Evolutionary conservation across 177 flowering plant species (phyloP).

Genomic region (Vitis hybrid): DNA sequence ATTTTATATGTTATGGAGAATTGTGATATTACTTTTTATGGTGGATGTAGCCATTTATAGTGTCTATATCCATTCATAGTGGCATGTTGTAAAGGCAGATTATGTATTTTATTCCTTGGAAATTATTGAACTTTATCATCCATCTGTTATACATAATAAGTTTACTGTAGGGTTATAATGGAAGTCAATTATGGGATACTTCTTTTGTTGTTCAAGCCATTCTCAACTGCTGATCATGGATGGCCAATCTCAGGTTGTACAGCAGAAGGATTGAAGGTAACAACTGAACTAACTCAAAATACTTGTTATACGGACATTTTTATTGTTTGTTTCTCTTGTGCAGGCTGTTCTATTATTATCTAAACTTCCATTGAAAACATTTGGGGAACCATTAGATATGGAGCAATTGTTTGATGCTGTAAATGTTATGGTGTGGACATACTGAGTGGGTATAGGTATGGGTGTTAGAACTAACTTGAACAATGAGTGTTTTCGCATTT

Average conservation of each 20-base stretch:
- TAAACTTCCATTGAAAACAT: conserved; percentile 37
- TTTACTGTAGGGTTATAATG: conserved; percentile 46
- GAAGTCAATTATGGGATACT: conserved; percentile 57
- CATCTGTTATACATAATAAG: background rate
- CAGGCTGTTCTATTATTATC: conserved; percentile 19
- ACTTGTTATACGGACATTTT: background rate
- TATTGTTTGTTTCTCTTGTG: conserved; percentile 1
- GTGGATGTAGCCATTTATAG: background rate
- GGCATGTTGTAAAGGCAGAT: background rate
- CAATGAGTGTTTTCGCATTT: too few relatives aligned
- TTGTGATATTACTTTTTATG: too few relatives aligned
- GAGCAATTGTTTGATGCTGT: conserved; percentile 52
- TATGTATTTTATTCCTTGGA: background rate
- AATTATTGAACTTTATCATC: background rate
- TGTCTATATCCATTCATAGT: background rate
- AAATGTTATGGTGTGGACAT: conserved; percentile 34
- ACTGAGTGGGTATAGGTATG: too few relatives aligned
- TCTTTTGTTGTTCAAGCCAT: conserved; percentile 54
- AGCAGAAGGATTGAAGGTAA: conserved; percentile 70
- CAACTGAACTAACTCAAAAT: background rate
- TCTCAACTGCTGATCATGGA: conserved; percentile 78
- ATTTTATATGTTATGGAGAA: background rate
- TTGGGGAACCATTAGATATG: conserved; percentile 47
- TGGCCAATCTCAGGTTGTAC: conserved; percentile 86
- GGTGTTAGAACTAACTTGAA: too few relatives aligned